Evolutionary conservation across 2,329 filamentous ascomycete species (phyloP).

Genomic region (Drechmeria coniospora): DNA sequence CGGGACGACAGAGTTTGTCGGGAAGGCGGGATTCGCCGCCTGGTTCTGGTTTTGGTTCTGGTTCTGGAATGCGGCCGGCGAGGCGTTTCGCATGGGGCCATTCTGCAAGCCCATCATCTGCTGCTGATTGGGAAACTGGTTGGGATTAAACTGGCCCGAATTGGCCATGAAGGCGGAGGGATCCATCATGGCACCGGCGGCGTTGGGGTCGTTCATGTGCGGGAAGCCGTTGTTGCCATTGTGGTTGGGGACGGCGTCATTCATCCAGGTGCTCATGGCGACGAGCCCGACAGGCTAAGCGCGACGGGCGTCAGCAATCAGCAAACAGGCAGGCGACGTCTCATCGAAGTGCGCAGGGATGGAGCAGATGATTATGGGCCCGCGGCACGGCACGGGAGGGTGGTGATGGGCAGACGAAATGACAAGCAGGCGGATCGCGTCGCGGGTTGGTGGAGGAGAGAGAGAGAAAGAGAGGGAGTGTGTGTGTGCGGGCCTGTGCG

Average conservation of each 20-base stretch:
- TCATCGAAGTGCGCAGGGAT: conserved; percentile 22
- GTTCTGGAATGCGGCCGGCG: conserved; percentile 55
- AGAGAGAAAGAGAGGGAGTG: too few relatives aligned
- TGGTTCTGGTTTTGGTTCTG: conserved; percentile 6
- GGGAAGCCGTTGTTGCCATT: conserved; percentile 56
- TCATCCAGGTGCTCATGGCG: conserved; percentile 60
- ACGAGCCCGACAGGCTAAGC: conserved; percentile 28
- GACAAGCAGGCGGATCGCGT: conserved; percentile 19
- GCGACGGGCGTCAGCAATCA: conserved; percentile 29
- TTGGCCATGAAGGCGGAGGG: conserved; percentile 48
- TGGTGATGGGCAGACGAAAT: conserved; percentile 19
- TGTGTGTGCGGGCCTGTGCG: conserved; percentile 6
- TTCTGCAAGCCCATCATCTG: conserved; percentile 58
- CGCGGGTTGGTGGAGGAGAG: conserved; percentile 26
- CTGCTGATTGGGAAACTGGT: conserved; percentile 38
- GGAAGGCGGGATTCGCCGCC: conserved; percentile 43
- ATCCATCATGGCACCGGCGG: conserved; percentile 46
- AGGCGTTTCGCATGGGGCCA: conserved; percentile 68
- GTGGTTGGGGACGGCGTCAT: conserved; percentile 53
- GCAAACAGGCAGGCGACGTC: conserved; percentile 21
- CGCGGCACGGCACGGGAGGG: conserved; percentile 28
- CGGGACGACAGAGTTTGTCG: conserved; percentile 73
- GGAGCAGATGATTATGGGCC: conserved; percentile 27
- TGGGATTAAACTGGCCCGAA: conserved; percentile 43
- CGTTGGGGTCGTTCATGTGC: conserved; percentile 47